Evolutionary conservation across 2,329 filamentous ascomycete genomes (phyloP).

Genomic region (Epichloe glyceriae): DNA sequence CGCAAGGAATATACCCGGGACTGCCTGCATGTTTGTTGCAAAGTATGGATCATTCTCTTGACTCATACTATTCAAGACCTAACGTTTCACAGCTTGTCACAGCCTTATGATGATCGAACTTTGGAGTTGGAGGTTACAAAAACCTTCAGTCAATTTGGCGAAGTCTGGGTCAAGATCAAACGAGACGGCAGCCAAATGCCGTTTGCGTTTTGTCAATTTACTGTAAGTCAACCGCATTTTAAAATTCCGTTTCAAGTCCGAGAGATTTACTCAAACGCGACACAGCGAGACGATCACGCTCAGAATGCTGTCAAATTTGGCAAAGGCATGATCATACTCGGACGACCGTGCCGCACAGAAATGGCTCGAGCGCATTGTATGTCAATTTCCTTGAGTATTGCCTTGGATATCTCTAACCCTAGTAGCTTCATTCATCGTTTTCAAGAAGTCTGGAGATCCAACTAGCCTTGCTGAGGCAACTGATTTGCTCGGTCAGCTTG

Average conservation of each 20-base stretch:
- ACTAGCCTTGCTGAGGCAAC: constrained; percentile 32
- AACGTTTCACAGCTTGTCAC: constrained; percentile 32
- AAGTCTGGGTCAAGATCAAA: constrained; percentile 50
- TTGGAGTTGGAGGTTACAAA: constrained; percentile 39
- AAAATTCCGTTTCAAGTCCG: not conserved
- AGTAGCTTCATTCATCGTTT: constrained; percentile 38
- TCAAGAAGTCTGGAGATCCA: constrained; percentile 19
- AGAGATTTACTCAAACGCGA: not conserved
- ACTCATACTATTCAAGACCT: not conserved
- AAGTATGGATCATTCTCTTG: constrained; percentile 37
- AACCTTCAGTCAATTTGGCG: constrained; percentile 40
- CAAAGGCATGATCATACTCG: constrained; percentile 35
- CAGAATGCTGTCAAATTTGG: constrained; percentile 32
- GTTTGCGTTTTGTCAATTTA: constrained; percentile 51
- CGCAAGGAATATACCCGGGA: constrained; percentile 38
- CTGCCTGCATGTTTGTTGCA: constrained; percentile 50
- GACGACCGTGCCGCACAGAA: constrained; percentile 46
- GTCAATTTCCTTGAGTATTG: constrained; percentile 24
- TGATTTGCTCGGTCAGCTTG: constrained; percentile 29
- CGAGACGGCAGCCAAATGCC: constrained; percentile 46
- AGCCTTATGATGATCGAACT: constrained; percentile 33
- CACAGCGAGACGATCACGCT: constrained; percentile 36
- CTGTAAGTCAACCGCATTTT: constrained; percentile 28
- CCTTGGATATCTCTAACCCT: constrained; percentile 11
- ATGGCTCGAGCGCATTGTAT: constrained; percentile 46